phyloP scores from a whole-genome alignment of 306 rosid genomes.

The Prunus persica region DNA sequence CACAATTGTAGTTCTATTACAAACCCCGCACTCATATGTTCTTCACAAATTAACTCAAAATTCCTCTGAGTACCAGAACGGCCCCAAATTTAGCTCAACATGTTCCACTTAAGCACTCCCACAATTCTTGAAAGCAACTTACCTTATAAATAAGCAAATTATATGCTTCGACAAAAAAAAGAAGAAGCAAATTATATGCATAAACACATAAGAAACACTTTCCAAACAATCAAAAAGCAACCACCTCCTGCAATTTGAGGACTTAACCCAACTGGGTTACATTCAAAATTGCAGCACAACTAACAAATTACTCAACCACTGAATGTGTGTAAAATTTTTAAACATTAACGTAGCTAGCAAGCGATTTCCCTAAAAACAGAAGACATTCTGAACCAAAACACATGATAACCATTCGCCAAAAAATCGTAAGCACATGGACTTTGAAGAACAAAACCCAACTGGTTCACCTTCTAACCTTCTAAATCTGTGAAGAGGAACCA shows the following conservation, averaged over 20 bases:
- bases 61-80: not conserved
- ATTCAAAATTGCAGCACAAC: not conserved
- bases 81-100: not conserved
- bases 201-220: not conserved
- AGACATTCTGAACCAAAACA: not conserved
- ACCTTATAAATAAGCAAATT: not conserved
- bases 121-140: not conserved
- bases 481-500: not conserved
- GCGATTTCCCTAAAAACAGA: not conserved
- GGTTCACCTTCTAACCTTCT: not conserved
- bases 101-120: too few relatives aligned
- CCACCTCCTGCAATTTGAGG: not conserved
- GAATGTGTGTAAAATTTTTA: not conserved
- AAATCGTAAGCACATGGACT: not conserved
- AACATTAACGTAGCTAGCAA: not conserved
- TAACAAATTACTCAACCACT: not conserved
- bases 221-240: not conserved
- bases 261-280: not conserved
- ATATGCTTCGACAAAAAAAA: not conserved
- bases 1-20: not conserved
- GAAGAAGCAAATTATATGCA: not conserved
- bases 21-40: not conserved
- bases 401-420: not conserved
- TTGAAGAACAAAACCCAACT: not conserved
- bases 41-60: not conserved